Evolutionary conservation across 179 eudicot genomes (phyloP), one percentile per base, ranked within the genome.

Genomic region (Camellia oleifera): DNA sequence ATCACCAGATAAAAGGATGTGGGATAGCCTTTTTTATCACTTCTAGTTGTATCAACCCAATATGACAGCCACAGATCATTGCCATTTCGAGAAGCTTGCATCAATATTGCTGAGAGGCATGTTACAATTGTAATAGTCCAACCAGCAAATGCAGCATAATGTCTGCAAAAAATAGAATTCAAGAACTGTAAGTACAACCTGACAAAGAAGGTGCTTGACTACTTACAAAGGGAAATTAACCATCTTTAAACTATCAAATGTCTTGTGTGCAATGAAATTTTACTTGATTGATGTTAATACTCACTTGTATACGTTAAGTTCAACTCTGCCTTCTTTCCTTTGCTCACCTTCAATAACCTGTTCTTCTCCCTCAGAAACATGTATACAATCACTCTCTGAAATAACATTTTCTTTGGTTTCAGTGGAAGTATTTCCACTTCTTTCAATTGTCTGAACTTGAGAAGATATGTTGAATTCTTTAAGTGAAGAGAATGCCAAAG

Each of bases 71-170:
- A 96, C 72, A 96, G 87, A 86, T 96, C 99, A 87, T 91, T 96
- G 62, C 99, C 99, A 83, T 91, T 96, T 75, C 98, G 94, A 17
- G 97, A 92, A 69, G 92, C 93, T 96, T 96, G 99, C 99, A 94
- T 96, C 85, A 92, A 80, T 72, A 94, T 77, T 74, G 99, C 98
- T 69, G 97, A 91, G 61, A 96, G 74, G 79, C 90, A 88, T 82
- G 92, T 87, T 81, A 90, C 53, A 68, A 86, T 78, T 79, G 96
- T 80, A 65, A 96, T 82, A 77, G 82, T 83, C 96, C 99, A 91
- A 83, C 99, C 97, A 77, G 88, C 79, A 88, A 94, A 96, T 63
- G 89, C 92, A 80, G 97, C 97, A 92, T 96, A 96, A 40, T 88
- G 87, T 84, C 99, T 96, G 97, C 82, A 83, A 53, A 79, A 2